These are phyloP conservation scores for Erodium trifolium DNA, from an alignment of 441 rosid species.

Conservation along the genomic window DNA sequence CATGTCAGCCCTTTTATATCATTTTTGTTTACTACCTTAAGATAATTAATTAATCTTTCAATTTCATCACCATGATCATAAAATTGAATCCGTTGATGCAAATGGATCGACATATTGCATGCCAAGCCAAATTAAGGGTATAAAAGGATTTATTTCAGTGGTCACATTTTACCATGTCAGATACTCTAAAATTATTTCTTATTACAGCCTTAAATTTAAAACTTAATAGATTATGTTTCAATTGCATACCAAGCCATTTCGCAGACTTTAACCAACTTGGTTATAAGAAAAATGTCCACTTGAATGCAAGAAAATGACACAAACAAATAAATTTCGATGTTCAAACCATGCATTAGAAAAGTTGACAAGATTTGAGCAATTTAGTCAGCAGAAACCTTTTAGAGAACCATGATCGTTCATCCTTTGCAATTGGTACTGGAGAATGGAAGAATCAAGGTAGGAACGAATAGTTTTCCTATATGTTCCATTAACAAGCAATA, in stretches of 20 bases:
- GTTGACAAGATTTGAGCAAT: not conserved
- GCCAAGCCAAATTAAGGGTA: constrained; percentile 2
- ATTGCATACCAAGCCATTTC: too few species aligned
- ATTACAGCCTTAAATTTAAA: not conserved
- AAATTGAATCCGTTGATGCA: not conserved
- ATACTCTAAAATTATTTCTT: not conserved
- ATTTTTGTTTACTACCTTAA: not conserved
- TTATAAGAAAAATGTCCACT: not conserved
- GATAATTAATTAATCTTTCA: not conserved
- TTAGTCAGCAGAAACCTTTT: constrained; percentile 49
- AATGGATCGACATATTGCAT: not conserved
- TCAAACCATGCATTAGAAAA: not conserved
- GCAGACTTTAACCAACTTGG: too few species aligned
- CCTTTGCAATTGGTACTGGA: constrained; percentile 89
- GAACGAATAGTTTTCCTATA: constrained; percentile 84
- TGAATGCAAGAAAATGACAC: constrained; percentile 6
- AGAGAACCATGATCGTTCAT: constrained; percentile 67
- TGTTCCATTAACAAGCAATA: constrained; percentile 95
- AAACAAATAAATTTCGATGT: not conserved
- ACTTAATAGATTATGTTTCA: not conserved
- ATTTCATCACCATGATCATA: not conserved
- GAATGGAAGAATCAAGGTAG: constrained; percentile 87
- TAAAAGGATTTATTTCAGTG: constrained; percentile 1
- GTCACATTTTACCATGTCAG: not conserved
- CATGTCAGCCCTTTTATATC: not conserved